These are phyloP conservation scores for Argentina anserina DNA, from an alignment of 306 rosid genomes.

Conservation along the genomic window DNA sequence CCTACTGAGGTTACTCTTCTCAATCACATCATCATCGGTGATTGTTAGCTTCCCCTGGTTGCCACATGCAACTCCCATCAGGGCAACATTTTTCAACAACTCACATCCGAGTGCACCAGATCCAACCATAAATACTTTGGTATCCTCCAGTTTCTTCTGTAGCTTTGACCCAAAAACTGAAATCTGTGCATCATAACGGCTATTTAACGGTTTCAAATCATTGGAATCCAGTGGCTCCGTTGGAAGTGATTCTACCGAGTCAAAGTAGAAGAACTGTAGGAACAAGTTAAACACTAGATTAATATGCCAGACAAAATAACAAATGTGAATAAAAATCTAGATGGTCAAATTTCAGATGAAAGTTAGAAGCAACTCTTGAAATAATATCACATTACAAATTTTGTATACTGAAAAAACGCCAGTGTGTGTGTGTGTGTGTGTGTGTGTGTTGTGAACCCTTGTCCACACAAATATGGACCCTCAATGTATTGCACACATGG, in stretches of 20 bases:
- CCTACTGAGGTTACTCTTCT: constrained; percentile 95
- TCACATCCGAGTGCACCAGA: constrained; percentile 98
- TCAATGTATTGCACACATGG: neutral
- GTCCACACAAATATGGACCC: neutral
- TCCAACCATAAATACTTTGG: constrained; percentile 80
- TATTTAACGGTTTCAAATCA: constrained; percentile 71
- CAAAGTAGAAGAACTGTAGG: constrained; percentile 89
- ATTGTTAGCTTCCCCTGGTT: constrained; percentile 66
- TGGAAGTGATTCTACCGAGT: constrained; percentile 93
- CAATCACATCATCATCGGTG: constrained; percentile 98
- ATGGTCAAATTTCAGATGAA: neutral
- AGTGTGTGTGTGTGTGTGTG: neutral
- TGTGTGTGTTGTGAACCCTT: neutral
- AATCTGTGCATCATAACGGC: constrained; percentile 97
- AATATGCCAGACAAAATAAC: constrained; percentile 8
- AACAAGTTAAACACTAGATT: constrained; percentile 23
- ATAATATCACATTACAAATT: neutral
- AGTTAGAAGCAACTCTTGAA: neutral
- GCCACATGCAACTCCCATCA: constrained; percentile 97
- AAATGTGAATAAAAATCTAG: neutral
- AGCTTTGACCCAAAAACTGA: constrained; percentile 89
- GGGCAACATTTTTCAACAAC: constrained; percentile 77
- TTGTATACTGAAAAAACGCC: neutral
- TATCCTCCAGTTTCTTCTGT: constrained; percentile 88
- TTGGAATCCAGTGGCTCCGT: constrained; percentile 65